Evolutionary conservation across 139 green algal species (phyloP).

Genomic region (Coelastrella sp.): DNA sequence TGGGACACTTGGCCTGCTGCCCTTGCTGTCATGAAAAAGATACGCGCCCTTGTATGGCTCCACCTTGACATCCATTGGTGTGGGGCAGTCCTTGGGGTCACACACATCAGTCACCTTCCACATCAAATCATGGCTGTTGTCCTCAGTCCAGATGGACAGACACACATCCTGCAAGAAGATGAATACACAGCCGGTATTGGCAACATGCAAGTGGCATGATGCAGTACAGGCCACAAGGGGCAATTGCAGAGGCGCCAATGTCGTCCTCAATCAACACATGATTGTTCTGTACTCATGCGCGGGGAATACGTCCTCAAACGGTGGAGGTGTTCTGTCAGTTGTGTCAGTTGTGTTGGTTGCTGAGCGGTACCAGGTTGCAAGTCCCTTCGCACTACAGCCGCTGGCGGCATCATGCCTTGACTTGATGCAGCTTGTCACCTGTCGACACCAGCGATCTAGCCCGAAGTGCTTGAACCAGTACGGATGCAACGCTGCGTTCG

Average conservation of each 20-base stretch:
- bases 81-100: slow-evolving; percentile 42
- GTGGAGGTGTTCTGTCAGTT: no score
- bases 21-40: slow-evolving; percentile 28
- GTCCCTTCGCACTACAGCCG: no score
- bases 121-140: slow-evolving; percentile 46
- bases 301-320: no score
- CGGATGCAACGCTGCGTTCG: slow-evolving; percentile 41
- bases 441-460: slow-evolving; percentile 35
- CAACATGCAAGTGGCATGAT: not conserved
- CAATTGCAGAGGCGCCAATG: no score
- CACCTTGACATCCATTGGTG: slow-evolving; percentile 42
- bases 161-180: slow-evolving; percentile 30
- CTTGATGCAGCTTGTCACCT: not conserved
- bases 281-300: not conserved
- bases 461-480: slow-evolving; percentile 50
- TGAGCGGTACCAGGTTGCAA: no score
- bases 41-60: slow-evolving; percentile 43
- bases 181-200: no score
- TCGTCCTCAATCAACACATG: no score
- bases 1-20: slow-evolving; percentile 12
- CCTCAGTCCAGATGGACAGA: slow-evolving; percentile 45
- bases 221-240: no score
- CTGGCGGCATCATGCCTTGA: no score
- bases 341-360: no score
- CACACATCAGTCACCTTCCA: slow-evolving; percentile 49